Evolutionary conservation across 2,329 filamentous ascomycete species (phyloP).

Genomic region (Colletotrichum cordylinicola): DNA sequence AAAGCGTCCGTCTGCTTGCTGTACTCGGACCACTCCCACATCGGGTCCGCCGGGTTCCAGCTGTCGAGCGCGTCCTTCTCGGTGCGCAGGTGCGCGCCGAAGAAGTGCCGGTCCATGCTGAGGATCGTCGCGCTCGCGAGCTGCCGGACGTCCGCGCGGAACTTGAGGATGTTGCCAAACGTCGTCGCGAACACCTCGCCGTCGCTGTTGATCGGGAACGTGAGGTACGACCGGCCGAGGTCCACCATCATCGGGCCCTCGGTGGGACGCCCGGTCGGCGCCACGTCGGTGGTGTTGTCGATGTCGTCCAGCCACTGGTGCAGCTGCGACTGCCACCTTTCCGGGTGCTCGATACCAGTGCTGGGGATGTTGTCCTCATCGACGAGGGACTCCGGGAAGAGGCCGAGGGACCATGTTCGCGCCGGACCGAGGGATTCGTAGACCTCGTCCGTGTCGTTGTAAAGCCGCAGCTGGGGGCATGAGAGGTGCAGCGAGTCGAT

Average conservation of each 20-base stretch:
- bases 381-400: constrained; percentile 32
- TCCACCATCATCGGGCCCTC: constrained; percentile 29
- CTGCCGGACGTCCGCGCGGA: constrained; percentile 32
- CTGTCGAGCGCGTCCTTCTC: constrained; percentile 32
- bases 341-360: constrained; percentile 26
- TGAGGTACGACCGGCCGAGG: constrained; percentile 38
- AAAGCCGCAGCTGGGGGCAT: constrained; percentile 32
- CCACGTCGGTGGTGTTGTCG: background rate
- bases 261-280: constrained; percentile 17
- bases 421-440: constrained; percentile 2
- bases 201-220: constrained; percentile 40
- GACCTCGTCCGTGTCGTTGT: constrained; percentile 30
- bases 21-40: constrained; percentile 32
- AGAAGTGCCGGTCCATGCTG: constrained; percentile 26
- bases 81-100: constrained; percentile 34
- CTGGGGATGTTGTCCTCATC: constrained; percentile 31
- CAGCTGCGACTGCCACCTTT: constrained; percentile 30
- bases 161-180: constrained; percentile 36
- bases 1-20: constrained; percentile 34
- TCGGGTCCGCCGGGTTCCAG: constrained; percentile 30
- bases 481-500: constrained; percentile 25
- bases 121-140: constrained; percentile 31
- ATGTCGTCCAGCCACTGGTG: constrained; percentile 30
- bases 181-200: constrained; percentile 35
- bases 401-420: constrained; percentile 25